phyloP scores from a whole-genome alignment of 129 eudicot species.

The Pulicaria dysenterica region DNA sequence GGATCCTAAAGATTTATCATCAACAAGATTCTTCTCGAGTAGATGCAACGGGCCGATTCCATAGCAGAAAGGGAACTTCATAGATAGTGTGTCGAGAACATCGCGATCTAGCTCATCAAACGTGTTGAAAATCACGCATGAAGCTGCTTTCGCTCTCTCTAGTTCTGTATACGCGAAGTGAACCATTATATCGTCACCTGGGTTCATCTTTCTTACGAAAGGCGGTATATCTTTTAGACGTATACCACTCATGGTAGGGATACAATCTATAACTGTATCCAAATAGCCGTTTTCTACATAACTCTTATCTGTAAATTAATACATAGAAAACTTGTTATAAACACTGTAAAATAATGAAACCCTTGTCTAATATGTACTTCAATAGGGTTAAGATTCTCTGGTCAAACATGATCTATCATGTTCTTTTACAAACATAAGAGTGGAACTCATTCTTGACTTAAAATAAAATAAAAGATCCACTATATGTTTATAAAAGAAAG shows the following conservation, averaged over 20 bases:
- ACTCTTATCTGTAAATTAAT: constrained; percentile 34
- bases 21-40: constrained; percentile 22
- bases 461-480: too few relatives aligned
- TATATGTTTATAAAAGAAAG: too few relatives aligned
- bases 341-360: too few relatives aligned
- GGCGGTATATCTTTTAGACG: constrained; percentile 50
- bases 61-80: constrained; percentile 33
- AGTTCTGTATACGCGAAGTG: not conserved
- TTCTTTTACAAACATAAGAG: too few relatives aligned
- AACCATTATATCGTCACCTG: constrained; percentile 40
- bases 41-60: constrained; percentile 49
- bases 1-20: constrained; percentile 21
- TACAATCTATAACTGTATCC: constrained; percentile 49
- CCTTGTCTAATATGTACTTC: too few relatives aligned
- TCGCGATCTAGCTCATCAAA: constrained; percentile 49
- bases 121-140: constrained; percentile 48
- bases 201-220: constrained; percentile 46
- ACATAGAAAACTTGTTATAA: not conserved
- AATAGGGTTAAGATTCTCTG: too few relatives aligned
- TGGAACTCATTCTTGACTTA: too few relatives aligned
- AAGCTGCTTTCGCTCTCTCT: constrained; percentile 19
- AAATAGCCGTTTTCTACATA: constrained; percentile 29
- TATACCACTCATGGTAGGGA: constrained; percentile 46
- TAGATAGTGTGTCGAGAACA: constrained; percentile 18
- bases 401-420: too few relatives aligned